Percentiles rank a stretch among this genome's conserved stretches.
These are phyloP conservation scores for Phellopilus nigrolimitatus DNA, from an alignment of 1,284 basidiomycete species.

Conservation along the genomic window DNA sequence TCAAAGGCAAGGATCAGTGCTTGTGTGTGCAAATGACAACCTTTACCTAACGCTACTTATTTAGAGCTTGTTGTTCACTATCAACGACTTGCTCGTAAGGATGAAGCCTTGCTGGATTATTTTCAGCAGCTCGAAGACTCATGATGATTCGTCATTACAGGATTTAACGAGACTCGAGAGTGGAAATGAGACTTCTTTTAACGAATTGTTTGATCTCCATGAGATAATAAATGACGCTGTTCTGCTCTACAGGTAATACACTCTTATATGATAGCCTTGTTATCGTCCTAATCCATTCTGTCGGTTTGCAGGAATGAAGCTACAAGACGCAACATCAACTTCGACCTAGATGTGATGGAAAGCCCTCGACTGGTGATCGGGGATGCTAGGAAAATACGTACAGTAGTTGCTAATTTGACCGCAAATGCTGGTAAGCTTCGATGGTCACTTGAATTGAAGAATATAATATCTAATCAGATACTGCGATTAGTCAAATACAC, in stretches of 20 bases:
- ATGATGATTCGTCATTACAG: slow-evolving; percentile 33
- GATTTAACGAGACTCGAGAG: slow-evolving; percentile 82
- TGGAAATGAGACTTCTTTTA: slow-evolving; percentile 76
- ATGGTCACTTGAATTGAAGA: not conserved
- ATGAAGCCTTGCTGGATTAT: not conserved
- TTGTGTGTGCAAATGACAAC: slow-evolving; percentile 2
- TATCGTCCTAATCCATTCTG: slow-evolving; percentile 19
- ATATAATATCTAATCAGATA: slow-evolving; percentile 8
- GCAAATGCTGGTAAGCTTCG: slow-evolving; percentile 70
- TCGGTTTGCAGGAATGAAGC: slow-evolving; percentile 56
- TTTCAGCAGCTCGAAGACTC: slow-evolving; percentile 21
- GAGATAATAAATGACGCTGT: slow-evolving; percentile 69
- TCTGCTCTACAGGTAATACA: slow-evolving; percentile 39
- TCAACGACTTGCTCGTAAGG: slow-evolving; percentile 75
- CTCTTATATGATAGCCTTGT: not conserved
- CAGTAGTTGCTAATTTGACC: slow-evolving; percentile 79
- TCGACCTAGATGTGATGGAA: slow-evolving; percentile 51
- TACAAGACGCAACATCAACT: slow-evolving; percentile 58
- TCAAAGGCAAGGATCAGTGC: slow-evolving; percentile 54
- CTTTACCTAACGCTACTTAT: not conserved
- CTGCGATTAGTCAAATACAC: slow-evolving; percentile 78
- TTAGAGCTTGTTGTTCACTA: slow-evolving; percentile 71
- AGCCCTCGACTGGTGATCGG: slow-evolving; percentile 63
- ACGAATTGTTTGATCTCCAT: slow-evolving; percentile 77
- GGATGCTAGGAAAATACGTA: slow-evolving; percentile 72